Conservation (phyloP, 768 basidiomycete genomes). For the Phanerochaete sordida region DNA sequence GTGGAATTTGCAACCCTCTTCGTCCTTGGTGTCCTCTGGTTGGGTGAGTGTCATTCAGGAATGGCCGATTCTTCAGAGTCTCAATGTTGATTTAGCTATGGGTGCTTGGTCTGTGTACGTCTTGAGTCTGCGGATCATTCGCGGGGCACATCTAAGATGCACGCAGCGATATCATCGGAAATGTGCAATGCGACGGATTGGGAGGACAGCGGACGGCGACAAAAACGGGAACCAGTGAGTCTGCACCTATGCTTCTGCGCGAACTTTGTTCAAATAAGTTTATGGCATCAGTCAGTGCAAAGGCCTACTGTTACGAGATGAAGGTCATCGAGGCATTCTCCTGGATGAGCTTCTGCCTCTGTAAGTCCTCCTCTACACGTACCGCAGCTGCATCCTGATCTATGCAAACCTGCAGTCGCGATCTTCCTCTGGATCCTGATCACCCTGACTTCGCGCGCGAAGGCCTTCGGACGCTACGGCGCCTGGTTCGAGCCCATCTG, state of each 20-base stretch:
- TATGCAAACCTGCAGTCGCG: constrained; percentile 27
- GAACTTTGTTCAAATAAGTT: constrained; percentile 6
- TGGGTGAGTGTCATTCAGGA: constrained; percentile 42
- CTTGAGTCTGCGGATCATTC: background rate
- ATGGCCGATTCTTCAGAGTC: background rate
- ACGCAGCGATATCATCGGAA: constrained; percentile 65
- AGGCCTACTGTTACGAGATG: constrained; percentile 72
- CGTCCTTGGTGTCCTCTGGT: constrained; percentile 61
- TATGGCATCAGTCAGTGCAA: constrained; percentile 43
- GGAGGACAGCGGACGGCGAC: constrained; percentile 41
- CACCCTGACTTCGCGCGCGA: constrained; percentile 51
- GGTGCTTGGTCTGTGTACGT: constrained; percentile 72
- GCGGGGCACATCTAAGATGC: no score
- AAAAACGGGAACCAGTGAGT: constrained; percentile 53
- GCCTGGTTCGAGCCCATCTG: constrained; percentile 56
- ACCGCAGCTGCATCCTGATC: background rate
- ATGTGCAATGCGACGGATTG: constrained; percentile 23
- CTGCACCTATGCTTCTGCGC: background rate
- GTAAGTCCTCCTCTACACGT: constrained; percentile 29
- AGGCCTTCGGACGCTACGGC: constrained; percentile 46
- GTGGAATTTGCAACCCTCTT: constrained; percentile 55
- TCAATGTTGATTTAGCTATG: constrained; percentile 45
- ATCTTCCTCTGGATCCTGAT: constrained; percentile 55
- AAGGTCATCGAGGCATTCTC: constrained; percentile 77
- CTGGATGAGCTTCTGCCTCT: constrained; percentile 63